Percentiles rank a stretch among this genome's conserved stretches.
phyloP scores from a whole-genome alignment of 176 grass and related monocot genomes.

The Oryza officinalis region DNA sequence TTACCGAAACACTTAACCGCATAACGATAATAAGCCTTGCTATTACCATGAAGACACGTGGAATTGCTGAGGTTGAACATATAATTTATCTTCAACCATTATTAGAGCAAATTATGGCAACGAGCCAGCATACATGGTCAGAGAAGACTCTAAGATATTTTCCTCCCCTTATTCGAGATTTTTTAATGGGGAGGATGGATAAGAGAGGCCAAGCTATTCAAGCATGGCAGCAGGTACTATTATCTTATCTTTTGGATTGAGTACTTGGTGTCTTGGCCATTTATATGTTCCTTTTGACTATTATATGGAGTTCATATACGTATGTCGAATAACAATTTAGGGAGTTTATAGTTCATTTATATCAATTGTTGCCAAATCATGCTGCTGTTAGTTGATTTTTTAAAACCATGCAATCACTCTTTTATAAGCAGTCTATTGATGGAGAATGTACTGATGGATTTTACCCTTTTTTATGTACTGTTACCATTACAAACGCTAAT shows the following conservation, averaged over 20 bases:
- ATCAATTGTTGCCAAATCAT: background rate
- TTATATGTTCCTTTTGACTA: conserved; percentile 17
- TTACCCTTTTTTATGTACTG: background rate
- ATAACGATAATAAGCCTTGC: conserved; percentile 99
- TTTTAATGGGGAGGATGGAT: conserved; percentile 71
- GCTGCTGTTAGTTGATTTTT: conserved; percentile 13
- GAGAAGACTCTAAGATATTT: conserved; percentile 89
- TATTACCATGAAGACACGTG: conserved; percentile 96
- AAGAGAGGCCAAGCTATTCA: conserved; percentile 95
- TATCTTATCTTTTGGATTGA: conserved; percentile 23
- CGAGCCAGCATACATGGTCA: conserved; percentile 95
- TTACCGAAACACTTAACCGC: conserved; percentile 97
- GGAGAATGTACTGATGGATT: background rate
- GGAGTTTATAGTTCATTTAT: background rate
- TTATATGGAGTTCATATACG: background rate
- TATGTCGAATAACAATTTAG: background rate
- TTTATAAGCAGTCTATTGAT: background rate
- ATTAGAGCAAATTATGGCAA: conserved; percentile 98
- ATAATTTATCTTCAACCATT: conserved; percentile 93
- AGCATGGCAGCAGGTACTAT: conserved; percentile 82
- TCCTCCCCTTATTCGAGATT: conserved; percentile 81
- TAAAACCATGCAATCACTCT: background rate
- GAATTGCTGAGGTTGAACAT: conserved; percentile 97
- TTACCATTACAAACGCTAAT: background rate
- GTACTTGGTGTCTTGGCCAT: background rate